These are phyloP conservation scores for Raphanus raphanistrum DNA, from an alignment of 345 rosid genomes.

Conservation along the genomic window DNA sequence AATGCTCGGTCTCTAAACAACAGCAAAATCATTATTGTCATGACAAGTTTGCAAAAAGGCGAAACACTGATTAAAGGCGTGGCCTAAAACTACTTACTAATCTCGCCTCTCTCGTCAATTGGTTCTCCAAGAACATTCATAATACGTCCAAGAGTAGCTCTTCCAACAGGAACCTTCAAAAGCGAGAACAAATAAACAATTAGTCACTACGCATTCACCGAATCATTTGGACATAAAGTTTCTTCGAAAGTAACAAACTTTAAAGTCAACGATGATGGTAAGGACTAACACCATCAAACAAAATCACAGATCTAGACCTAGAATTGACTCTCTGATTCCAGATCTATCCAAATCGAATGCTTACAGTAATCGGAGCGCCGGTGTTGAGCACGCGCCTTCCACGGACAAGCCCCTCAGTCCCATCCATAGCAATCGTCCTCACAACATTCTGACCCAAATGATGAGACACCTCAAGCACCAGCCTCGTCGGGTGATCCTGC, in stretches of 20 bases:
- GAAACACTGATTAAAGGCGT: neutral
- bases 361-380: constrained; percentile 91
- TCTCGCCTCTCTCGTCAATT: constrained; percentile 87
- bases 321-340: neutral
- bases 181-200: neutral
- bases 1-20: constrained; percentile 78
- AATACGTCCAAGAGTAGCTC: constrained; percentile 96
- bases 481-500: constrained; percentile 55
- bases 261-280: neutral
- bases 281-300: neutral
- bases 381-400: constrained; percentile 87
- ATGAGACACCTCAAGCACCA: constrained; percentile 96
- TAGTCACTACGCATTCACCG: neutral
- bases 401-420: constrained; percentile 80
- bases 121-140: constrained; percentile 98
- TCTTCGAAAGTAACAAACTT: neutral
- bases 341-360: neutral
- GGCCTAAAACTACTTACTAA: constrained; percentile 55
- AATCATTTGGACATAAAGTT: no score
- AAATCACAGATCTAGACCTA: neutral
- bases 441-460: constrained; percentile 91
- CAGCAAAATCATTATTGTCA: neutral
- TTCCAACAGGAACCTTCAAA: constrained; percentile 66
- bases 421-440: constrained; percentile 96
- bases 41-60: neutral